Percentiles rank a stretch among this genome's conserved stretches.
phyloP scores from a whole-genome alignment of 176 grass and related monocot genomes.

The Elaeis guineensis region DNA sequence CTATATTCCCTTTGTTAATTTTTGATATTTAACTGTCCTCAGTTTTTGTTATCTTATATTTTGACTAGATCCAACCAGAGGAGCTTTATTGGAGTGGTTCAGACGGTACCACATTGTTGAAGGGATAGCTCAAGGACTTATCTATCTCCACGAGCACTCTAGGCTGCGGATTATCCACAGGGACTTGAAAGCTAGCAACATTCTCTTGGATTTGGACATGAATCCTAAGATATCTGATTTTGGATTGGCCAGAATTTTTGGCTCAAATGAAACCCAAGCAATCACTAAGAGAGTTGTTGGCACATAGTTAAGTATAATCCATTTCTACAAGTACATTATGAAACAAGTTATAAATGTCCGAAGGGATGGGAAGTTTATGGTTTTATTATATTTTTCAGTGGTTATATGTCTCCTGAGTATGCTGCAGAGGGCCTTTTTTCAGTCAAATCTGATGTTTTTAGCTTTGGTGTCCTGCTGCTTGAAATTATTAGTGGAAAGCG shows the following conservation, averaged over 20 bases:
- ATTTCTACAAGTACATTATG: not conserved
- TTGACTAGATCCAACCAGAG: slow-evolving; percentile 1
- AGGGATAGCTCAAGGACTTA: slow-evolving; percentile 29
- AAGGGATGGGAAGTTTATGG: too few relatives aligned
- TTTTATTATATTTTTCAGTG: not conserved
- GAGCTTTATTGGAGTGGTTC: slow-evolving; percentile 5
- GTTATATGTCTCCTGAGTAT: slow-evolving; percentile 30
- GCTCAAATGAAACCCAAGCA: slow-evolving; percentile 16
- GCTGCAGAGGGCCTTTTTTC: slow-evolving; percentile 33
- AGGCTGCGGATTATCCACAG: slow-evolving; percentile 14
- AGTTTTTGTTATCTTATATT: too few relatives aligned
- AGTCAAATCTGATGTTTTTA: slow-evolving; percentile 28
- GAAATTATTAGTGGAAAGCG: slow-evolving; percentile 33
- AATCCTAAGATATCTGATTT: slow-evolving; percentile 36
- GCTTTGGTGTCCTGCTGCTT: slow-evolving; percentile 33
- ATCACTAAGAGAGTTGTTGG: slow-evolving; percentile 27
- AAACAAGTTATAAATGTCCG: too few relatives aligned
- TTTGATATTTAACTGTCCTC: too few relatives aligned
- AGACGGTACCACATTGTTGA: slow-evolving; percentile 4
- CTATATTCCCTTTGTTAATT: too few relatives aligned
- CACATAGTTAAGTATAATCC: slow-evolving; percentile 21
- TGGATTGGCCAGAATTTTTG: slow-evolving; percentile 28
- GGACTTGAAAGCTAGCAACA: slow-evolving; percentile 28
- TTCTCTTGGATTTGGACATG: slow-evolving; percentile 25
- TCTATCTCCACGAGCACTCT: slow-evolving; percentile 32